Base-by-base conservation (phyloP, 495 filamentous ascomycete species). In the Penicilliopsis zonata region DNA sequence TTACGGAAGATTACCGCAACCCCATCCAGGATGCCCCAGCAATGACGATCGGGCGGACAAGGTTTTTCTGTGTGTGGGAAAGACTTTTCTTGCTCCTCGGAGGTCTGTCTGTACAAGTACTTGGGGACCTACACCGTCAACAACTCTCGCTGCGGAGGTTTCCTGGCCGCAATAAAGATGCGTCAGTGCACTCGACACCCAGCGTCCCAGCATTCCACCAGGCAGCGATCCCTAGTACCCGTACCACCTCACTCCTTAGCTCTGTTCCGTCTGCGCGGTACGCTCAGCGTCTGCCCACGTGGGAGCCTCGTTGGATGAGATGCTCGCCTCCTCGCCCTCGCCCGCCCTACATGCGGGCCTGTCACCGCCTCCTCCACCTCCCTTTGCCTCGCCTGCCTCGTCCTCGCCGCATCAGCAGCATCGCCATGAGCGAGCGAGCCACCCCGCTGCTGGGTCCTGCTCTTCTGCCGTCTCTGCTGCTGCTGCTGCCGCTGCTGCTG, bases 301-400 rank as follows among this genome's bases (percentile, higher is more conserved):
- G 59, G 57, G 57, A 46, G 41, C 40, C 41, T 51, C 53, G 49
- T 48, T 50, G 50, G 44, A 42, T 44, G 44, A 49, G 37, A 68
- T 70, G 63, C 52, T 70, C 44, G 59, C 57, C 40, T 62, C 66
- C 13, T 65, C 64, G 40, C 53, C 62, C 28, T 66, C 64, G 31
- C 55, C 62, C 18, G 45, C 57, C 23, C 43, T 60, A 39, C 57
- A 52, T 28, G 40, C 47, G 18, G 30, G 36, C 28, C 35, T 31
- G 35, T 38, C 18, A 50, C 42, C 30, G 40, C 52, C 32, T 53
- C 57, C 28, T 44, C 49, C 25, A 40, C 46, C 17, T 38, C 52
- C 26, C 34, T 30, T n/a, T 43, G 44, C 29, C 44, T 30, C 28
- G 46, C 54, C 17, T 50, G 21, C 46, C 31, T 36, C 41, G 13